Evolutionary conservation across 2,329 filamentous ascomycete species (phyloP), one percentile per base, ranked within the genome.

Genomic region (Alternaria ethzedia): DNA sequence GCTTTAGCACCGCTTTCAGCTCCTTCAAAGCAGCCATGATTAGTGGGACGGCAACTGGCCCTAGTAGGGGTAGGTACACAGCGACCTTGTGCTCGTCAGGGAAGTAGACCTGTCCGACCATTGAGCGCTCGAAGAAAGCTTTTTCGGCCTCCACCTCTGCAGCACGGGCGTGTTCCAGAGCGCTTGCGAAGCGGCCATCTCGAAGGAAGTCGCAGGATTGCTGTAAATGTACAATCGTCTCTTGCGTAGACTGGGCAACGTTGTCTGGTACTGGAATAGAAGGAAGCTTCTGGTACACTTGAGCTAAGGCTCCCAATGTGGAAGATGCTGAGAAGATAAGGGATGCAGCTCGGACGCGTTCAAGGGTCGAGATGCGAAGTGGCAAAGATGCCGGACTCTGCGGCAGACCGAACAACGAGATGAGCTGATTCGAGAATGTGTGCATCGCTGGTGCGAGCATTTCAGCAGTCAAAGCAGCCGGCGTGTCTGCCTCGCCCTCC

Each of bases 91-190:
- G 96, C 82, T 99, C 96, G 75, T 99, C 96, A 0, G 96, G 96
- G 79, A 99, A 99, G 80, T 98, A 99, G 3, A 98, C 90, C 82
- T 98, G 96, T 0, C 94, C 96, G 12, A 99, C 96, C 96, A 99
- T 99, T 75, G 92, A 97, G 82, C 97, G 97, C 81, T 99, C 96
- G 71, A 99, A 99, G 81, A 99, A 99, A 0, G 95, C 95, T 64
- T 91, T 89, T 79, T 99, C 96, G 0, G 94, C 95, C 76, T 96
- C 93, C 3, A 88, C 87, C 80, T 97, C 94, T 6, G 96, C 96
- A 50, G 93, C 88, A 10, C 92, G 88, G 0, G 95, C 95, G 77
- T 95, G 90, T 66, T 90, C 87, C 43, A 99, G 83, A 0, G 94
- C 94, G 7, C 81, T 80, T 26, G 89, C 86, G 70, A 89, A 90